Percentiles rank a stretch among this genome's conserved stretches.
These are phyloP conservation scores for Vitis rupestris DNA, from an alignment of 164 flowering plant genomes.

Conservation along the genomic window DNA sequence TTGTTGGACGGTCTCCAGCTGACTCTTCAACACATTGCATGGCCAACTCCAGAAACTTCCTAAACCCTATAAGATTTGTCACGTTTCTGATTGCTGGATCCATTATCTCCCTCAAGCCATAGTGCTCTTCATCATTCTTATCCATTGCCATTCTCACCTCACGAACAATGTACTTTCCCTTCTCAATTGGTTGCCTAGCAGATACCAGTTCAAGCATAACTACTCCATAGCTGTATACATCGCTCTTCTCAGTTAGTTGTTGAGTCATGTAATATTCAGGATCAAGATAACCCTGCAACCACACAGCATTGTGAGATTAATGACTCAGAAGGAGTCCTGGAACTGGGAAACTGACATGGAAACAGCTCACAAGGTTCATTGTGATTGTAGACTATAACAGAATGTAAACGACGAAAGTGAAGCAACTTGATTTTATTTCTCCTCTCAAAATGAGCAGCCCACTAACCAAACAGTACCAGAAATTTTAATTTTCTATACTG, in stretches of 20 bases:
- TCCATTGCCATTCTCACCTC: conserved; percentile 60
- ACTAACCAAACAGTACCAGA: too few relatives aligned
- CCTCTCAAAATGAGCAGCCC: too few relatives aligned
- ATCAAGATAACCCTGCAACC: conserved; percentile 85
- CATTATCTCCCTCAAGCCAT: conserved; percentile 57
- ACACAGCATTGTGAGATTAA: not conserved
- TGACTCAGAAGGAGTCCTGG: not conserved
- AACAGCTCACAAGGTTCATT: too few relatives aligned
- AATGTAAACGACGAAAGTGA: too few relatives aligned
- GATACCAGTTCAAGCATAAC: conserved; percentile 88
- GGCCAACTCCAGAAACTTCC: conserved; percentile 73
- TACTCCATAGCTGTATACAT: conserved; percentile 89
- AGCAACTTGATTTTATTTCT: too few relatives aligned
- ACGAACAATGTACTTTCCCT: conserved; percentile 86
- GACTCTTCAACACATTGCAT: conserved; percentile 87
- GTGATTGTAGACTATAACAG: too few relatives aligned
- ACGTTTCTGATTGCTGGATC: conserved; percentile 55
- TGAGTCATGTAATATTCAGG: conserved; percentile 98
- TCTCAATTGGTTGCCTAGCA: conserved; percentile 74
- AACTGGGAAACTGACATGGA: not conserved
- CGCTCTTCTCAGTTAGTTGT: conserved; percentile 86
- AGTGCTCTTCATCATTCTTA: conserved; percentile 47
- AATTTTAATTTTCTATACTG: not conserved
- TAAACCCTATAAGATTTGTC: conserved; percentile 48
- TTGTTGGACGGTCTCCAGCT: conserved; percentile 81